These are phyloP conservation scores for Chaetomiaceae sp. DNA, from an alignment of 2,329 filamentous ascomycete genomes.

Conservation along the genomic window DNA sequence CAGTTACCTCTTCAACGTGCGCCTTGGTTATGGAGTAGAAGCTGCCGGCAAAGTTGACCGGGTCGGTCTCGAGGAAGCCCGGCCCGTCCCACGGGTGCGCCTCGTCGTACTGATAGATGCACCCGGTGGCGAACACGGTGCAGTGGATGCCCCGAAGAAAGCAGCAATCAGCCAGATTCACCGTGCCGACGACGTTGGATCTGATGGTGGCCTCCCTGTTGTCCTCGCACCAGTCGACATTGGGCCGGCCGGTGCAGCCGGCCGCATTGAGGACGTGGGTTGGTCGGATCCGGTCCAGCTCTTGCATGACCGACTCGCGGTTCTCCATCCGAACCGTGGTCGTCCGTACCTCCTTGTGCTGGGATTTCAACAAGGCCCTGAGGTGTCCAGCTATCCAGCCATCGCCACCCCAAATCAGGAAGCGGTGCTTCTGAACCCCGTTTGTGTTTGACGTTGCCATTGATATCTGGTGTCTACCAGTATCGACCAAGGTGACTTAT, in stretches of 20 bases:
- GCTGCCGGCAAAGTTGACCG: constrained; percentile 61
- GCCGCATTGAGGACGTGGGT: constrained; percentile 65
- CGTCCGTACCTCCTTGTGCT: constrained; percentile 57
- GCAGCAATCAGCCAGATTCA: constrained; percentile 61
- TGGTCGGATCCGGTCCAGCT: constrained; percentile 56
- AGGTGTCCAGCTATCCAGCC: constrained; percentile 63
- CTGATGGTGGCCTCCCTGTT: constrained; percentile 64
- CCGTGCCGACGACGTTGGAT: constrained; percentile 61
- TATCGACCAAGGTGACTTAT: not conserved
- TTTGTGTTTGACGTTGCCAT: constrained; percentile 32
- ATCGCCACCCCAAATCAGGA: constrained; percentile 61
- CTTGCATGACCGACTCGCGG: constrained; percentile 50
- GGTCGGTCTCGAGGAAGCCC: constrained; percentile 58
- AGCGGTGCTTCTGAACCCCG: constrained; percentile 37
- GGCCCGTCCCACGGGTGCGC: constrained; percentile 55
- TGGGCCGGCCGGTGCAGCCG: constrained; percentile 62
- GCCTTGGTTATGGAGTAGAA: constrained; percentile 67
- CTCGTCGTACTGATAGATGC: constrained; percentile 62
- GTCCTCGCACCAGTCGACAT: constrained; percentile 69
- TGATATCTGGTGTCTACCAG: not conserved
- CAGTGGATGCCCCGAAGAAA: constrained; percentile 55
- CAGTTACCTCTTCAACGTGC: constrained; percentile 55
- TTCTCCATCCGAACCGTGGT: constrained; percentile 65
- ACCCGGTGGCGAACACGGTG: constrained; percentile 64
- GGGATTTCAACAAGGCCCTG: constrained; percentile 51